A percentile compares a stretch with the other conserved stretches of the same genome.
Conservation (phyloP, 139 green algal genomes). For the Coelastrella sp. region DNA sequence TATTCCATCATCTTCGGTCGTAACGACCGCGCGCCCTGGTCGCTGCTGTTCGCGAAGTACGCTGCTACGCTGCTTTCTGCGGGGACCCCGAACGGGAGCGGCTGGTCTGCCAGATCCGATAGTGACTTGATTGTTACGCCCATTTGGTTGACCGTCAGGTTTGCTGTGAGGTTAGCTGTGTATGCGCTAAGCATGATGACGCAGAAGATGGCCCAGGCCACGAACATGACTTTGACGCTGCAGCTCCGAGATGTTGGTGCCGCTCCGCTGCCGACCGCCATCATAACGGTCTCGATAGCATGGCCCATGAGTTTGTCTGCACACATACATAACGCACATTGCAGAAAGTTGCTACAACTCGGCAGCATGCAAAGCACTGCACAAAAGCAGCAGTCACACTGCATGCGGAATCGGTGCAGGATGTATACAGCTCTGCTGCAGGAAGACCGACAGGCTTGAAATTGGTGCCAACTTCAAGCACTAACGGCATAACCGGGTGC, state of each 20-base stretch:
- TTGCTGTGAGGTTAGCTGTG: slow-evolving; percentile 53
- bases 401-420: too few relatives aligned
- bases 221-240: slow-evolving; percentile 28
- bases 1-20: slow-evolving; percentile 32
- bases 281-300: slow-evolving; percentile 28
- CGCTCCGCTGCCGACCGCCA: slow-evolving; percentile 6
- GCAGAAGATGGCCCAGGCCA: slow-evolving; percentile 47
- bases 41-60: slow-evolving; percentile 40
- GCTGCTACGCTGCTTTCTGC: slow-evolving; percentile 38
- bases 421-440: too few relatives aligned
- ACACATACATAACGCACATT: not conserved
- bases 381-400: not conserved
- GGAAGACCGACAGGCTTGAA: too few relatives aligned
- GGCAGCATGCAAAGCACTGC: not conserved
- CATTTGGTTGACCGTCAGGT: slow-evolving; percentile 41
- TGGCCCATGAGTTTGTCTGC: slow-evolving; percentile 8
- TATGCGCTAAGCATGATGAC: slow-evolving; percentile 52
- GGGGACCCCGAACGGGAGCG: slow-evolving; percentile 26
- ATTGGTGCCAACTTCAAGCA: too few relatives aligned
- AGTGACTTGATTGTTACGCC: not conserved
- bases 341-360: too few relatives aligned
- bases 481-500: too few relatives aligned
- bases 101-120: slow-evolving; percentile 4
- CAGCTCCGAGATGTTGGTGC: slow-evolving; percentile 13
- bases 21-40: not conserved